A percentile compares a stretch with the other conserved stretches of the same genome.
These are phyloP conservation scores for Wickerhamiella spandovensis DNA, from an alignment of 805 yeast genomes.

Conservation along the genomic window DNA sequence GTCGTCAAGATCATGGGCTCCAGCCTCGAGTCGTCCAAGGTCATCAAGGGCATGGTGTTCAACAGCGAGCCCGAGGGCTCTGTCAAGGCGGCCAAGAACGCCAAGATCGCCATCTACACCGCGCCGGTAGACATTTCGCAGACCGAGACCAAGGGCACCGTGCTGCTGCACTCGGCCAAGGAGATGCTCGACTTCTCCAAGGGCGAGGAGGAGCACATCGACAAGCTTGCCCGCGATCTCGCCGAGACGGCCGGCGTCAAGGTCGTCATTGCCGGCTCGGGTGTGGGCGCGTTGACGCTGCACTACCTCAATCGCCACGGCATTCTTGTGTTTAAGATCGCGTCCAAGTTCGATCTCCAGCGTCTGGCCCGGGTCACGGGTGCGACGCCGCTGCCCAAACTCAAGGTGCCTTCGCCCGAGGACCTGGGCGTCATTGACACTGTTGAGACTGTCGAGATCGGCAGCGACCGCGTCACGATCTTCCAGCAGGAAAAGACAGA, in stretches of 20 bases:
- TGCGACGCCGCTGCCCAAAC: constrained; percentile 86
- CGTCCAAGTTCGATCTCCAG: constrained; percentile 87
- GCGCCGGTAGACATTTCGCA: constrained; percentile 90
- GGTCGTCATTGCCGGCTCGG: constrained; percentile 89
- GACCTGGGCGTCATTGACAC: constrained; percentile 81
- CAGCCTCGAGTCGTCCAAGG: constrained; percentile 56
- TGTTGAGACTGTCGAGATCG: constrained; percentile 86
- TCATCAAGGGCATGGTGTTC: constrained; percentile 94
- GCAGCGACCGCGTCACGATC: constrained; percentile 92
- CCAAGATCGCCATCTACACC: constrained; percentile 85
- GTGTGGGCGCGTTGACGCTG: constrained; percentile 82
- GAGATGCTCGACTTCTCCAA: constrained; percentile 93
- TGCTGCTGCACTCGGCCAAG: constrained; percentile 84
- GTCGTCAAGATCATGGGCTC: constrained; percentile 97
- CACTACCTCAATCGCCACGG: constrained; percentile 84
- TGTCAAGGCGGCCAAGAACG: constrained; percentile 49
- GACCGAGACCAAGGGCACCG: constrained; percentile 98
- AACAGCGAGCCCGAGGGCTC: constrained; percentile 95
- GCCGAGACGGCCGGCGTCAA: constrained; percentile 62
- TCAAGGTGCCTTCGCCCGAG: constrained; percentile 91
- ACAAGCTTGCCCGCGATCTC: constrained; percentile 69
- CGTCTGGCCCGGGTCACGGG: constrained; percentile 94
- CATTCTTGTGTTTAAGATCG: constrained; percentile 74
- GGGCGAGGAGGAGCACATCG: constrained; percentile 93
- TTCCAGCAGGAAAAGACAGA: constrained; percentile 51